A percentile compares a stretch with the other conserved stretches of the same genome.
Conservation (phyloP, 352 stramenopile species). For the Phytophthora crassamura region DNA sequence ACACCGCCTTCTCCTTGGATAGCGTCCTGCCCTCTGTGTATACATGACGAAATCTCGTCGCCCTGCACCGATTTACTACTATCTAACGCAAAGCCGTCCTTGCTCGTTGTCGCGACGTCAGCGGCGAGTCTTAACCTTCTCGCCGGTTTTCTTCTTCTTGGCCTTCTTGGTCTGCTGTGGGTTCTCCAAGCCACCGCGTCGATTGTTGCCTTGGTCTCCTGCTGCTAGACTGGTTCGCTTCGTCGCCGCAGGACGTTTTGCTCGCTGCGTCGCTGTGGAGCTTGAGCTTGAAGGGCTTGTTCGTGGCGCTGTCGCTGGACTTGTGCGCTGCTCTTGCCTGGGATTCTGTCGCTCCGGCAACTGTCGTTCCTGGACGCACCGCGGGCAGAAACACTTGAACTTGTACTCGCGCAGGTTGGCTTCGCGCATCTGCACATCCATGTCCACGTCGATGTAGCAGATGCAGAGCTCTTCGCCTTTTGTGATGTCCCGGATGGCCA, state of each 20-base stretch:
- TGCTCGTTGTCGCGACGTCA: conserved; percentile 11
- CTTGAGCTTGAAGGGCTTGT: too few relatives aligned
- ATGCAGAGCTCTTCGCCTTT: conserved; percentile 95
- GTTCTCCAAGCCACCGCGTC: neutral
- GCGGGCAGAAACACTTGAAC: conserved; percentile 77
- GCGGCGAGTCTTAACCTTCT: conserved; percentile 1
- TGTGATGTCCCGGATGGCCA: conserved; percentile 72
- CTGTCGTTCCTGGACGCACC: conserved; percentile 58
- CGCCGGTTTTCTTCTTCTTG: conserved; percentile 23
- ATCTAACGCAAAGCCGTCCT: conserved; percentile 19
- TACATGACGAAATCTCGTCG: neutral
- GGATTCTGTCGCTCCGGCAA: conserved; percentile 23
- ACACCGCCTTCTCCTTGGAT: conserved; percentile 7
- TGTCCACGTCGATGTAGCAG: conserved; percentile 94
- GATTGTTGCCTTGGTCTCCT: conserved; percentile 1
- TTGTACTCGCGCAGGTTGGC: conserved; percentile 78
- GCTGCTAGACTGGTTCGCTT: neutral
- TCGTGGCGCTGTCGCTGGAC: neutral
- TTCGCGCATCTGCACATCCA: conserved; percentile 74
- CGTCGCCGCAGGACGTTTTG: neutral
- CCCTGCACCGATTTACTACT: conserved; percentile 8
- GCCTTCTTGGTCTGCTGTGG: conserved; percentile 18
- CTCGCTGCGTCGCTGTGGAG: too few relatives aligned
- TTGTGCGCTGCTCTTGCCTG: conserved; percentile 8
- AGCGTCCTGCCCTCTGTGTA: conserved; percentile 1